Evolutionary conservation across 2,329 filamentous ascomycete genomes (phyloP).

Genomic region (Colletotrichum tabaci): DNA sequence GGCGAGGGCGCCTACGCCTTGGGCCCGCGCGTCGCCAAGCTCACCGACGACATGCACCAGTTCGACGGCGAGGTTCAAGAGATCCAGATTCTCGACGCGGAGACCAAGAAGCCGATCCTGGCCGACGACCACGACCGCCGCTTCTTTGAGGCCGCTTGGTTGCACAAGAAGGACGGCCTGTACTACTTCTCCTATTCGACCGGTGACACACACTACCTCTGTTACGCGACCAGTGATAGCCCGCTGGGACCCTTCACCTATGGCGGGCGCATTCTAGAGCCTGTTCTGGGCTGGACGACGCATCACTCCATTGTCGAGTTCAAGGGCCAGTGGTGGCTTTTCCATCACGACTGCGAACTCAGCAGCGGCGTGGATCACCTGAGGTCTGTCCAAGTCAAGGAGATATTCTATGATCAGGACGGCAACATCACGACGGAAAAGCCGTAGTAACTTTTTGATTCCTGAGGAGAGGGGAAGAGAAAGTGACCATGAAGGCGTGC

Average conservation of each 20-base stretch:
- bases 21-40: constrained; percentile 75
- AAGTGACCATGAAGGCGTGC: neutral
- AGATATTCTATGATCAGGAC: constrained; percentile 79
- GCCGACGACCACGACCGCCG: constrained; percentile 80
- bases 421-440: constrained; percentile 71
- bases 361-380: constrained; percentile 80
- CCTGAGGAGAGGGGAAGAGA: no score
- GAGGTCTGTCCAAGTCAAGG: constrained; percentile 80
- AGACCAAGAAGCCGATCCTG: constrained; percentile 70
- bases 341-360: constrained; percentile 82
- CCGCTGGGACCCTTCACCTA: constrained; percentile 83
- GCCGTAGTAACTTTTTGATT: constrained; percentile 45
- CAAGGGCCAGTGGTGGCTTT: constrained; percentile 79
- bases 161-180: constrained; percentile 78
- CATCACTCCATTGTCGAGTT: constrained; percentile 86
- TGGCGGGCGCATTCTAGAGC: constrained; percentile 79
- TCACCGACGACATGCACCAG: constrained; percentile 76
- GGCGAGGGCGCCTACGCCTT: constrained; percentile 72
- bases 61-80: constrained; percentile 72
- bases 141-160: constrained; percentile 87
- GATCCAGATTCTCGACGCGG: constrained; percentile 74
- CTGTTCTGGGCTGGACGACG: constrained; percentile 85
- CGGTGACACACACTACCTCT: constrained; percentile 82
- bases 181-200: constrained; percentile 87
- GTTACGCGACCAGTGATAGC: constrained; percentile 75